Conservation (phyloP, 202 grass and related monocot species). For the Hordeum pubiflorum region DNA sequence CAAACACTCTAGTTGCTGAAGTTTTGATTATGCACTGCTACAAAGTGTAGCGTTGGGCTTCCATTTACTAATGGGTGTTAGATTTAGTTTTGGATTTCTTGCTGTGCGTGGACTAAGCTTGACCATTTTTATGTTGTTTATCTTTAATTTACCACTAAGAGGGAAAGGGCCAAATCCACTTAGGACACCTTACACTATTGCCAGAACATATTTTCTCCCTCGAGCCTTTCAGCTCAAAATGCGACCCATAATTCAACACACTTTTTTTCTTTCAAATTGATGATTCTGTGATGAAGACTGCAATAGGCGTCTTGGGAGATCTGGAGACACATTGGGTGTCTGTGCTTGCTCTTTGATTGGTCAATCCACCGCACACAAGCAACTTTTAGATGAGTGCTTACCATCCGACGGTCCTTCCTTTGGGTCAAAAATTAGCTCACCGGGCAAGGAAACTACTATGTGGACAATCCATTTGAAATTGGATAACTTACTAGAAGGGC, state of each 20-base stretch:
- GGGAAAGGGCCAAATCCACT: not conserved
- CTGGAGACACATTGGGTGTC: constrained; percentile 67
- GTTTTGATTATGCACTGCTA: not conserved
- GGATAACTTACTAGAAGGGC: too few relatives aligned
- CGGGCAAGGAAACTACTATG: constrained; percentile 42
- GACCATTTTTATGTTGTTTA: not conserved
- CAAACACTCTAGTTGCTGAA: not conserved
- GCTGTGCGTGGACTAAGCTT: not conserved
- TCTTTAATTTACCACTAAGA: not conserved
- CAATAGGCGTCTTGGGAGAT: constrained; percentile 15
- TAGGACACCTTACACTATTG: not conserved
- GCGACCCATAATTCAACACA: not conserved
- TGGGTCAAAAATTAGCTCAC: constrained; percentile 69
- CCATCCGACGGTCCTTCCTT: constrained; percentile 55
- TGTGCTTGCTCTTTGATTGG: constrained; percentile 15
- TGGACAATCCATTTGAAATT: too few relatives aligned
- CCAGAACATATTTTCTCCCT: too few relatives aligned
- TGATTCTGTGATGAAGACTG: too few relatives aligned
- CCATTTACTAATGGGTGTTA: not conserved
- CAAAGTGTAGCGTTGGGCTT: not conserved
- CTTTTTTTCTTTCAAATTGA: not conserved
- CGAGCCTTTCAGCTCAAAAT: not conserved
- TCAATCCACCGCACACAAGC: constrained; percentile 63
- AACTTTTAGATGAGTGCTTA: constrained; percentile 79
- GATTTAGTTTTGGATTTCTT: not conserved